Conservation (phyloP, 305 asterid species). For the Lippia alba region DNA sequence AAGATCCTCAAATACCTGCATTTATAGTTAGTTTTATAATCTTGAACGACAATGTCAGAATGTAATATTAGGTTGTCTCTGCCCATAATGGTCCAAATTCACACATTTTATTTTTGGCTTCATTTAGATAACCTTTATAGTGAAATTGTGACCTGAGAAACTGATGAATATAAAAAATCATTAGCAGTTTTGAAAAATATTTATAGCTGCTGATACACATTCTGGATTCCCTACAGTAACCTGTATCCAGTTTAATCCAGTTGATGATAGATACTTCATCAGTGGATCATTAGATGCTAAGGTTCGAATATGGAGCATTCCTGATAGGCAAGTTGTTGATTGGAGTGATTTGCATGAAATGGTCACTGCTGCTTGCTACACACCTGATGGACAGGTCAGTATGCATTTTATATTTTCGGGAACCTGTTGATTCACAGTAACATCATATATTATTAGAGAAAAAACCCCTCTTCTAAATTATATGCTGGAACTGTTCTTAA, state of each 20-base stretch:
- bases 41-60: constrained; percentile 13
- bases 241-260: constrained; percentile 99
- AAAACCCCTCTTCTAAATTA: constrained; percentile 13
- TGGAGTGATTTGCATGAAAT: constrained; percentile 98
- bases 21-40: constrained; percentile 11
- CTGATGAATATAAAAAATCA: constrained; percentile 20
- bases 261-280: constrained; percentile 96
- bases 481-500: constrained; percentile 34
- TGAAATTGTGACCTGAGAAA: not conserved
- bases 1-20: constrained; percentile 15
- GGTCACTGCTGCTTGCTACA: constrained; percentile 99
- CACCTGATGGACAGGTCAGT: constrained; percentile 98
- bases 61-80: constrained; percentile 7
- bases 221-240: constrained; percentile 70
- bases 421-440: constrained; percentile 1
- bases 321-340: constrained; percentile 97
- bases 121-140: not conserved
- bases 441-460: constrained; percentile 14
- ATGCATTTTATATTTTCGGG: constrained; percentile 25
- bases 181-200: constrained; percentile 15
- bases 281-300: constrained; percentile 99
- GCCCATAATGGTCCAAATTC: constrained; percentile 7
- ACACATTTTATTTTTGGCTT: constrained; percentile 3
- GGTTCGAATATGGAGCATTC: constrained; percentile 99
- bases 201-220: constrained; percentile 41